Conservation (phyloP, 257 asterid genomes). For the Primulina huaijiensis region DNA sequence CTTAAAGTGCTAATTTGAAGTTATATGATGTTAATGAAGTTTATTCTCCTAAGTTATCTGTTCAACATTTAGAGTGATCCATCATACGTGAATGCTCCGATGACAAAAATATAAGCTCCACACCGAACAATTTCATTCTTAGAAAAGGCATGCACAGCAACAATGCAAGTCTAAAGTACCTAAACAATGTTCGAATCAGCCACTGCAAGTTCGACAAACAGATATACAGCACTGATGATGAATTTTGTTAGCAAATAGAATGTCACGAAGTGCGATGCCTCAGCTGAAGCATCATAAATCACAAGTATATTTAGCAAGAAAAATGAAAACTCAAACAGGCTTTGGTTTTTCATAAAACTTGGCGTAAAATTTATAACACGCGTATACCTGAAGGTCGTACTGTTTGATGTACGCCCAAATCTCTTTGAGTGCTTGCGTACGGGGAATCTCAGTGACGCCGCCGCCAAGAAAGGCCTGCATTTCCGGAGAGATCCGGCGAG, state of each 20-base stretch:
- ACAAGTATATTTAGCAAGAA: neutral
- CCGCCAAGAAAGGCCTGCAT: constrained; percentile 94
- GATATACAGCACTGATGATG: neutral
- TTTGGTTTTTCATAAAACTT: neutral
- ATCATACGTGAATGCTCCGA: neutral
- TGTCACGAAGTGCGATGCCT: neutral
- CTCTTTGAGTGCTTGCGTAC: constrained; percentile 66
- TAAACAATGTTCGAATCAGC: neutral
- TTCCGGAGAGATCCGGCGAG: constrained; percentile 71
- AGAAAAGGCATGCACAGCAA: neutral
- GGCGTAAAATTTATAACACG: constrained; percentile 10
- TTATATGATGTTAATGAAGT: no score
- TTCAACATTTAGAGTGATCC: no score
- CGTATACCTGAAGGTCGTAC: constrained; percentile 72
- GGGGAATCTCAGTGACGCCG: constrained; percentile 71
- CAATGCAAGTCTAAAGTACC: neutral
- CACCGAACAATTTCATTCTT: neutral
- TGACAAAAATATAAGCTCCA: neutral
- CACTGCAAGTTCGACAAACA: no score
- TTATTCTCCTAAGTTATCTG: no score
- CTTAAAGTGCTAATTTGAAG: no score
- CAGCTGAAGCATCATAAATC: neutral
- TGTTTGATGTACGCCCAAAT: constrained; percentile 83
- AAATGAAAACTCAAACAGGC: neutral
- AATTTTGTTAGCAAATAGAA: no score